A percentile compares a stretch with the other conserved stretches of the same genome.
Conservation (phyloP, 2,329 filamentous ascomycete genomes). For the Apiospora kogelbergensis region DNA sequence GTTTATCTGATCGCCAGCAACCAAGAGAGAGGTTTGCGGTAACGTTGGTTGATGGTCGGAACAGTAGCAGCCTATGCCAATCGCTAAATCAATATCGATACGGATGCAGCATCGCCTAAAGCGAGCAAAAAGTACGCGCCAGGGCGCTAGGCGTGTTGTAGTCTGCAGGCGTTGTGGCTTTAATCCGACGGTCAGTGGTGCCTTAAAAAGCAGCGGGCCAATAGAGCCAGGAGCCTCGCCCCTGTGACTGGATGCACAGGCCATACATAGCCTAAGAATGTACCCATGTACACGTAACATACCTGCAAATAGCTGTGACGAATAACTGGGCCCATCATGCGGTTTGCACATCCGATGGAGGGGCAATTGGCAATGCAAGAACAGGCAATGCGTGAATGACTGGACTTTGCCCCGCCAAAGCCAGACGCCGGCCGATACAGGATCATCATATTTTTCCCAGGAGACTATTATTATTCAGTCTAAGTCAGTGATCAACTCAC, state of each 20-base stretch:
- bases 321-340: background rate
- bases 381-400: background rate
- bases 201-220: background rate
- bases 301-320: conserved; percentile 9
- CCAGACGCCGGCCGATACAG: background rate
- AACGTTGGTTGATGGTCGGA: background rate
- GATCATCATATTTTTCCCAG: conserved; percentile 1
- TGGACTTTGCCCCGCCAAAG: conserved; percentile 4
- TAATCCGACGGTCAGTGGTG: background rate
- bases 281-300: no score
- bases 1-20: background rate
- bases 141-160: background rate
- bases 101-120: background rate
- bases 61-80: background rate
- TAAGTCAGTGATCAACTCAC: background rate
- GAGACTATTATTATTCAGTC: background rate
- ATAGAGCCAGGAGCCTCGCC: no score
- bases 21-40: background rate
- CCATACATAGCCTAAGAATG: conserved; percentile 36
- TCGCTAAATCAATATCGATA: background rate
- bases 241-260: conserved; percentile 27
- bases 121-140: background rate
- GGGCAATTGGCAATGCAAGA: conserved; percentile 6
- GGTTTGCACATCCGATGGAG: conserved; percentile 1
- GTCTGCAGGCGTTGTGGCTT: background rate